Evolutionary conservation across 202 grass and related monocot species (phyloP).

Genomic region (Panicum hallii): DNA sequence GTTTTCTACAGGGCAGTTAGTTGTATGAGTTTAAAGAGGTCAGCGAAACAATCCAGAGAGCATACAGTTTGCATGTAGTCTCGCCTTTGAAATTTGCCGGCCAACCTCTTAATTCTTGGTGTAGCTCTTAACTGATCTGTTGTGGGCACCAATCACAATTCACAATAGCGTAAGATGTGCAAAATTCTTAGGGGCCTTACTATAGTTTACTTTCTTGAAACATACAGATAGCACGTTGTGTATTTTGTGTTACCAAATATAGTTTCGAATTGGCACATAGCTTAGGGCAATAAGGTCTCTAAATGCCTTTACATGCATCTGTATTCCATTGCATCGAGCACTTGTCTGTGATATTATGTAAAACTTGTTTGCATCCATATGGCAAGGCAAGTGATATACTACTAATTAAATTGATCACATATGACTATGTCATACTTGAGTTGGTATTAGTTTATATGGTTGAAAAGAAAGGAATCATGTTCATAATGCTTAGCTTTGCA

Average conservation of each 20-base stretch:
- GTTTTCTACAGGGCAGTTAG: background rate
- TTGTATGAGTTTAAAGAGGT: background rate
- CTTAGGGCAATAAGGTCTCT: background rate
- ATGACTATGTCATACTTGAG: background rate
- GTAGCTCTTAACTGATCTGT: background rate
- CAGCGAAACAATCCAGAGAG: background rate
- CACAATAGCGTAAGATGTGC: background rate
- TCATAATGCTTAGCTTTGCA: background rate
- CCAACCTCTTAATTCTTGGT: background rate
- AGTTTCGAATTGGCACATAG: background rate
- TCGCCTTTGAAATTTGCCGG: conserved; percentile 16
- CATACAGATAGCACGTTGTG: background rate
- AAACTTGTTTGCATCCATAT: background rate
- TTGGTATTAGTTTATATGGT: background rate
- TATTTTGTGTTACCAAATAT: background rate
- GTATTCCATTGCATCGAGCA: background rate
- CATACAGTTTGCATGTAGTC: background rate
- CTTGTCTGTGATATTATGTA: background rate
- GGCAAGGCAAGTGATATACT: background rate
- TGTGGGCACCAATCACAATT: background rate
- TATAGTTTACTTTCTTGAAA: conserved; percentile 1
- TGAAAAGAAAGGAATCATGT: background rate
- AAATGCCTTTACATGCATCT: conserved; percentile 4
- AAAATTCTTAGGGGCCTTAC: background rate
- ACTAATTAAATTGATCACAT: background rate